These are phyloP conservation scores for Heterobasidion irregulare DNA, from an alignment of 1,284 basidiomycete genomes.

Conservation along the genomic window DNA sequence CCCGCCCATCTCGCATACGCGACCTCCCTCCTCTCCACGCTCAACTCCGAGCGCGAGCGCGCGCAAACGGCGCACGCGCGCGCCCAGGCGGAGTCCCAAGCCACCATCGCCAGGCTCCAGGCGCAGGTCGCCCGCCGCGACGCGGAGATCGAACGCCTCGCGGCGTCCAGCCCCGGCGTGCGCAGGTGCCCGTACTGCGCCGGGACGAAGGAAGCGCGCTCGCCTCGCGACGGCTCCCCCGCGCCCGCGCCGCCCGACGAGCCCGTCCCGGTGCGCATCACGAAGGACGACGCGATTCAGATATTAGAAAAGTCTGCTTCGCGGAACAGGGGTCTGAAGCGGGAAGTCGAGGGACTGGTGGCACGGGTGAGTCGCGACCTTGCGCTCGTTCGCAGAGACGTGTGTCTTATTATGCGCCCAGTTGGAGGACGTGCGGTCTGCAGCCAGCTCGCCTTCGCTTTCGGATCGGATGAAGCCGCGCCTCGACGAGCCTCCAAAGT, in stretches of 20 bases:
- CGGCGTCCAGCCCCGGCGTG: background rate
- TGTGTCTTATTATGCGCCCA: background rate
- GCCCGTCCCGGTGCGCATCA: slow-evolving; percentile 6
- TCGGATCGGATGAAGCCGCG: too few relatives aligned
- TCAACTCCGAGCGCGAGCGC: slow-evolving; percentile 33
- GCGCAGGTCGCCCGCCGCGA: slow-evolving; percentile 7
- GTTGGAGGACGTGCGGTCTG: background rate
- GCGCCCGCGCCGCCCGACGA: background rate
- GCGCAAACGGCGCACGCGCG: slow-evolving; percentile 36
- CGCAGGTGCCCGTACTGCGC: background rate
- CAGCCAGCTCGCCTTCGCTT: background rate
- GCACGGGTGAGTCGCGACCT: slow-evolving; percentile 25
- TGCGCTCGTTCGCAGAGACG: background rate
- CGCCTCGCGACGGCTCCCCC: background rate
- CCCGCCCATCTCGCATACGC: slow-evolving; percentile 24
- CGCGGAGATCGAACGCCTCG: background rate
- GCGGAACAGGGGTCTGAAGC: slow-evolving; percentile 36
- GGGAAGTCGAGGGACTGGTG: slow-evolving; percentile 33
- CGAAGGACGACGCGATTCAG: slow-evolving; percentile 29
- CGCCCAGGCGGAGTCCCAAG: slow-evolving; percentile 44
- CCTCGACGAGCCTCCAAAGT: too few relatives aligned
- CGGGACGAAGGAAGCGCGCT: background rate
- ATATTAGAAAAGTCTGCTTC: slow-evolving; percentile 29
- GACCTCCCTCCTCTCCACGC: slow-evolving; percentile 31
- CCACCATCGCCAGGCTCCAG: slow-evolving; percentile 16